Percentiles rank a stretch among this genome's conserved stretches.
Evolutionary conservation across 2,329 filamentous ascomycete genomes (phyloP).

Genomic region (Xylaria arbuscula): DNA sequence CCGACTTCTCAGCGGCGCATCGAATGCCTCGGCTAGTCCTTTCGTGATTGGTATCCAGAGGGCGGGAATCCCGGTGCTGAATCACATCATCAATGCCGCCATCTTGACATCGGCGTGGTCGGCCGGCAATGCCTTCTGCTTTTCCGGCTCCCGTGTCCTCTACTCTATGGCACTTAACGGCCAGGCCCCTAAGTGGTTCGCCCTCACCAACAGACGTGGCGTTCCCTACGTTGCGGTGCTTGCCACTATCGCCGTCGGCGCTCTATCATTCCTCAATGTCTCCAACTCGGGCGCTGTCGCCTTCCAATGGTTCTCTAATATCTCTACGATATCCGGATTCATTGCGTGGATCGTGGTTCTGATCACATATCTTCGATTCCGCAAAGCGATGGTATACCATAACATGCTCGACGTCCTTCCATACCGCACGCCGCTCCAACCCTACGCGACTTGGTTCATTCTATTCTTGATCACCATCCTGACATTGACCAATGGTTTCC

Average conservation of each 20-base stretch:
- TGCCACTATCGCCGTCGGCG: constrained; percentile 68
- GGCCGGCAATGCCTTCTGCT: constrained; percentile 70
- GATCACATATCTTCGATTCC: constrained; percentile 69
- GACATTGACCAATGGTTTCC: constrained; percentile 80
- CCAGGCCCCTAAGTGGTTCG: constrained; percentile 72
- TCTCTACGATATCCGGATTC: constrained; percentile 71
- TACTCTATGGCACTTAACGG: constrained; percentile 74
- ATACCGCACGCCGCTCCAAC: constrained; percentile 64
- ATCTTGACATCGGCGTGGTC: constrained; percentile 75
- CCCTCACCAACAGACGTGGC: constrained; percentile 68
- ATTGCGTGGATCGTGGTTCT: constrained; percentile 70
- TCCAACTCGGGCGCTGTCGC: constrained; percentile 70
- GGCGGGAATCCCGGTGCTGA: constrained; percentile 70
- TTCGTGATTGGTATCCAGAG: constrained; percentile 75
- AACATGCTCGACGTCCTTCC: constrained; percentile 63
- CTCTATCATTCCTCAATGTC: constrained; percentile 77
- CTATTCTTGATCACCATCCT: constrained; percentile 70
- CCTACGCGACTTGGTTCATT: constrained; percentile 72
- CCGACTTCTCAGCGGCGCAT: constrained; percentile 67
- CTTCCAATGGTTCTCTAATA: constrained; percentile 78
- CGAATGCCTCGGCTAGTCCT: constrained; percentile 70
- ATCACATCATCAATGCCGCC: constrained; percentile 75
- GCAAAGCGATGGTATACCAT: constrained; percentile 64
- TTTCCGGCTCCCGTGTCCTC: constrained; percentile 75
- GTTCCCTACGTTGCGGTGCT: constrained; percentile 68